Evolutionary conservation across 2,329 filamentous ascomycete genomes (phyloP).

Genomic region (Biscogniauxia sp.): DNA sequence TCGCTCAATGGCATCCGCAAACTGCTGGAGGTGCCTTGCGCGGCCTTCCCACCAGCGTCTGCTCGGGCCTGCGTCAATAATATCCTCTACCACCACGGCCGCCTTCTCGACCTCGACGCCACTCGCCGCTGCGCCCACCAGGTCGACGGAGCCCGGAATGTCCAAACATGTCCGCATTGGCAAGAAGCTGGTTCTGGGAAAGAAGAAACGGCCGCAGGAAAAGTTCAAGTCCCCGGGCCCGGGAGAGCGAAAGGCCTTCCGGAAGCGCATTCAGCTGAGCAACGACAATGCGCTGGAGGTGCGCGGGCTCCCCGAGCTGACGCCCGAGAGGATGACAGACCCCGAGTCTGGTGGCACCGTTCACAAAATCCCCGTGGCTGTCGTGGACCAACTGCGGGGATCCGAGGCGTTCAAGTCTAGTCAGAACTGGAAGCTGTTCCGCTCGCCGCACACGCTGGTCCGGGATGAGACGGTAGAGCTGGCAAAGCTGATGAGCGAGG

Average conservation of each 20-base stretch:
- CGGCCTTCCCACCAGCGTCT: slow-evolving; percentile 38
- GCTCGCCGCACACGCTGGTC: slow-evolving; percentile 75
- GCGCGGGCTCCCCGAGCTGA: slow-evolving; percentile 61
- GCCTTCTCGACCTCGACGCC: slow-evolving; percentile 29
- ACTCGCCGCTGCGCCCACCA: slow-evolving; percentile 7
- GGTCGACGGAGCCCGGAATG: slow-evolving; percentile 5
- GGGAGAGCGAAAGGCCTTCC: slow-evolving; percentile 82
- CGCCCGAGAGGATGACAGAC: slow-evolving; percentile 51
- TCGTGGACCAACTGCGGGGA: slow-evolving; percentile 79
- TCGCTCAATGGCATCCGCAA: slow-evolving; percentile 52
- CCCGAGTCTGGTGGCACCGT: slow-evolving; percentile 58
- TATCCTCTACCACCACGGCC: slow-evolving; percentile 32
- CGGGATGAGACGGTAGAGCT: slow-evolving; percentile 75
- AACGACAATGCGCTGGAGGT: slow-evolving; percentile 91
- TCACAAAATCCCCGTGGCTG: slow-evolving; percentile 67
- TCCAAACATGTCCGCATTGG: slow-evolving; percentile 32
- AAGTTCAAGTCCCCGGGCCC: slow-evolving; percentile 57
- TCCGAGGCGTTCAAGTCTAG: slow-evolving; percentile 87
- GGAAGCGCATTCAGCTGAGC: slow-evolving; percentile 86
- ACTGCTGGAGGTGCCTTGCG: slow-evolving; percentile 58
- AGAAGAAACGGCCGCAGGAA: slow-evolving; percentile 52
- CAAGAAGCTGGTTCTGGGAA: slow-evolving; percentile 41
- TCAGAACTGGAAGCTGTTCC: slow-evolving; percentile 86
- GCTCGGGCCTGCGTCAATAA: slow-evolving; percentile 18
- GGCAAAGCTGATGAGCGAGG: slow-evolving; percentile 58